phyloP scores from a whole-genome alignment of 139 green algal genomes.

The Desmodesmus armatus region DNA sequence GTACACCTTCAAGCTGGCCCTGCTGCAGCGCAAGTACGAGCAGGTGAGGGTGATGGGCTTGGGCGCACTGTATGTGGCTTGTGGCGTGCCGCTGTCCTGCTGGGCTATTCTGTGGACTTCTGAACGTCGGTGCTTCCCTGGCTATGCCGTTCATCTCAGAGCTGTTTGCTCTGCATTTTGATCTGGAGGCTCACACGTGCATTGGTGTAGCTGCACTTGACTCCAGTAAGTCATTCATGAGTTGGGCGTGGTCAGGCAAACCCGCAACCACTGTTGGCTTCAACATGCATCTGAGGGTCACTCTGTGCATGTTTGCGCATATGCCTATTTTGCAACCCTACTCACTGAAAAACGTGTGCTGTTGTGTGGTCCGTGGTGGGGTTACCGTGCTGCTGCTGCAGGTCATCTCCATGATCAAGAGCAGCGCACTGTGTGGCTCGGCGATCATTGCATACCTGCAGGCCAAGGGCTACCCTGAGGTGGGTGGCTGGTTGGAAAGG shows the following conservation, averaged over 20 bases:
- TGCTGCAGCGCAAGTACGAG: slow-evolving; percentile 95
- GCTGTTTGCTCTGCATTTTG: neutral
- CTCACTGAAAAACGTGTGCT: too few species aligned
- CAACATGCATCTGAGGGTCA: too few species aligned
- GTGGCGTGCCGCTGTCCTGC: neutral
- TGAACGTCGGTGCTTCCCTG: too few species aligned
- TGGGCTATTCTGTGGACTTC: too few species aligned
- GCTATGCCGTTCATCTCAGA: too few species aligned
- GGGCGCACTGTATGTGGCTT: neutral
- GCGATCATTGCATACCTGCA: slow-evolving; percentile 99
- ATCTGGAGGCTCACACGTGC: neutral
- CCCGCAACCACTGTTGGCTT: too few species aligned
- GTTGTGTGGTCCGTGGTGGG: too few species aligned
- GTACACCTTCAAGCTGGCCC: slow-evolving; percentile 99
- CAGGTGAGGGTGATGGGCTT: slow-evolving; percentile 91
- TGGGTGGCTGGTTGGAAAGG: neutral
- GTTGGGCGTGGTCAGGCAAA: too few species aligned
- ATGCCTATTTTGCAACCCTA: too few species aligned
- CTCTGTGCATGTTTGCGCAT: too few species aligned
- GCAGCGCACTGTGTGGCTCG: slow-evolving; percentile 90
- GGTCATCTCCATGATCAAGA: slow-evolving; percentile 74
- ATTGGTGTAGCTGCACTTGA: neutral
- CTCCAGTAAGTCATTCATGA: neutral
- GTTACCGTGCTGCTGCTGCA: slow-evolving; percentile 6
- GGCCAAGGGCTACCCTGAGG: slow-evolving; percentile 97